A percentile compares a stretch with the other conserved stretches of the same genome.
Evolutionary conservation across 352 stramenopile genomes (phyloP).

Genomic region (Phytophthora cryptogea): DNA sequence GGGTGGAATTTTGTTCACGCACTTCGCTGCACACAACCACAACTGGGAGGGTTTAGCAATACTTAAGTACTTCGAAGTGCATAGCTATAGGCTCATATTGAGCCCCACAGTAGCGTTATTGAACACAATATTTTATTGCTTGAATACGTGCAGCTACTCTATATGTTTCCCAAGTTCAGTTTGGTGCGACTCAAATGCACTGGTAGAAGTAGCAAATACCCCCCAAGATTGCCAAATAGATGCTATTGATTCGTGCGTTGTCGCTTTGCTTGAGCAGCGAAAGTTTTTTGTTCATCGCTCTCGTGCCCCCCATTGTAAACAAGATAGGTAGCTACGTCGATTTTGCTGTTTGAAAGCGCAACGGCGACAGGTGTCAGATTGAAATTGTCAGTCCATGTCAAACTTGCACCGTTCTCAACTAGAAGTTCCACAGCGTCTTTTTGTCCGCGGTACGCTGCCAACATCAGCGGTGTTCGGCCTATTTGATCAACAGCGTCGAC

Average conservation of each 20-base stretch:
- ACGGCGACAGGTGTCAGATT: not conserved
- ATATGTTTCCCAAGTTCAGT: too few relatives aligned
- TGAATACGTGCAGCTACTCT: too few relatives aligned
- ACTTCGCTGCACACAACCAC: too few relatives aligned
- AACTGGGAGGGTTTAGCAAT: too few relatives aligned
- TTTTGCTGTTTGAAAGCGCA: slow-evolving; percentile 6
- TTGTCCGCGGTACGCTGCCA: slow-evolving; percentile 6
- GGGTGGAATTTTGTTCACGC: too few relatives aligned
- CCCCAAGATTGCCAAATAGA: not conserved
- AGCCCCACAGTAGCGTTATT: too few relatives aligned
- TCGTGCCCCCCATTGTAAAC: slow-evolving; percentile 1
- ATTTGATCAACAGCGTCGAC: slow-evolving; percentile 2
- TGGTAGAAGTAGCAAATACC: too few relatives aligned
- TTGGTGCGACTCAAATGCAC: too few relatives aligned
- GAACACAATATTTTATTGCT: too few relatives aligned
- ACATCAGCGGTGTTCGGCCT: slow-evolving; percentile 11
- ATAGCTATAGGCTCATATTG: too few relatives aligned
- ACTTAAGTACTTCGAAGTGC: too few relatives aligned
- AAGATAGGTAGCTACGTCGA: slow-evolving; percentile 3
- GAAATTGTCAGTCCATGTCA: slow-evolving; percentile 1
- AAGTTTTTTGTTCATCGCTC: not conserved
- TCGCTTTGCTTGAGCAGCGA: not conserved
- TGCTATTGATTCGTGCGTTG: not conserved
- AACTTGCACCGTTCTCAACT: not conserved
- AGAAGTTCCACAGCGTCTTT: not conserved